Conservation (phyloP, 306 rosid species). For the Hippophae tibetana region DNA sequence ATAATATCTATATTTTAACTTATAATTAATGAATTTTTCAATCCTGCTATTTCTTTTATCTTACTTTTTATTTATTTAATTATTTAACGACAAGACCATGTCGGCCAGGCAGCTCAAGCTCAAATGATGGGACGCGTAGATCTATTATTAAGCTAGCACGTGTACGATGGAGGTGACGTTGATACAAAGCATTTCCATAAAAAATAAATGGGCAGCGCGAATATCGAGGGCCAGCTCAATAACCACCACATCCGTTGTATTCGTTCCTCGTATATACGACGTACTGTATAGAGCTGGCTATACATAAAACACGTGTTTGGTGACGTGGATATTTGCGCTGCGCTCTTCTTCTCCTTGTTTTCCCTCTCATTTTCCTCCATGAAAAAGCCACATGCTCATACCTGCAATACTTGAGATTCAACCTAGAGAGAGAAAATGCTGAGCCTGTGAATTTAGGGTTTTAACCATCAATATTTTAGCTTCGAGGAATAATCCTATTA, state of each 20-base stretch:
- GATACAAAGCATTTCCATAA: constrained; percentile 18
- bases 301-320: constrained; percentile 59
- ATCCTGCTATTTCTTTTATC: not conserved
- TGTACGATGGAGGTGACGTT: constrained; percentile 32
- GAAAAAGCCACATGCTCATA: constrained; percentile 12
- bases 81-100: constrained; percentile 32
- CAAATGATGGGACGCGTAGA: constrained; percentile 32
- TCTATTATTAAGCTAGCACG: constrained; percentile 32
- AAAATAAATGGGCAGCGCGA: constrained; percentile 41
- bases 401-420: constrained; percentile 35
- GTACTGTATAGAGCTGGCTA: constrained; percentile 29
- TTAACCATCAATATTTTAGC: constrained; percentile 22
- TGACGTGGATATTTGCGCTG: constrained; percentile 69
- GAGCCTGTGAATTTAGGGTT: constrained; percentile 2
- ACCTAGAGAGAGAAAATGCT: constrained; percentile 22
- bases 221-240: constrained; percentile 66
- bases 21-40: too few relatives aligned
- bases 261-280: constrained; percentile 35
- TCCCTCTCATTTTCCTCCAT: constrained; percentile 21
- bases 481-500: not conserved
- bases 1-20: too few relatives aligned
- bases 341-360: constrained; percentile 28
- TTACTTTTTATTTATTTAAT: constrained; percentile 4
- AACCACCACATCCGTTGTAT: constrained; percentile 28
- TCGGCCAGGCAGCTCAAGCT: constrained; percentile 28